These are phyloP conservation scores for Rhizopus sp. DNA, from an alignment of 371 early-diverging fungal species.

Conservation along the genomic window DNA sequence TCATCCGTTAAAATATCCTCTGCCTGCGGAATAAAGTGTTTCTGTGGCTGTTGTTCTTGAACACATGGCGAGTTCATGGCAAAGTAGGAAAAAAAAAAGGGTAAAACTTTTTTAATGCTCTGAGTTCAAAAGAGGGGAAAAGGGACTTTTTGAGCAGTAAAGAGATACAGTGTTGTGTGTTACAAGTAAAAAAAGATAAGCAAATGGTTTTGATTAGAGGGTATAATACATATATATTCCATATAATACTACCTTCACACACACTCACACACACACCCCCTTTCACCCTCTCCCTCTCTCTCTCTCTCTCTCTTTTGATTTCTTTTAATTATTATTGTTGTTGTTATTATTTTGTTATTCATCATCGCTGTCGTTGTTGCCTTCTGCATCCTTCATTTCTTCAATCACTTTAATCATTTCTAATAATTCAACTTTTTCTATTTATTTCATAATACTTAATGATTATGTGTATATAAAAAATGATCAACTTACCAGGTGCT, in stretches of 20 bases:
- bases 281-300: no score
- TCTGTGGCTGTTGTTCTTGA: constrained; percentile 1
- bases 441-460: not conserved
- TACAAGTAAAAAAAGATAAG: not conserved
- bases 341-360: not conserved
- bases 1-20: constrained; percentile 53
- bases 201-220: no score
- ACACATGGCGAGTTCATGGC: not conserved
- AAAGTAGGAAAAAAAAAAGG: not conserved
- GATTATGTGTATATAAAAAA: not conserved
- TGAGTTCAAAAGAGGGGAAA: not conserved
- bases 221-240: no score
- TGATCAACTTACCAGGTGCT: constrained; percentile 19
- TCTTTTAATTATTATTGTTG: not conserved
- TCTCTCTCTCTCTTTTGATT: no score
- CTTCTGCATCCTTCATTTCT: not conserved
- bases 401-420: constrained; percentile 1
- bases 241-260: no score
- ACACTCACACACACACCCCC: no score
- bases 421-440: constrained; percentile 1
- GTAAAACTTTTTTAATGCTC: not conserved
- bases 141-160: not conserved
- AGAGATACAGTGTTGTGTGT: not conserved
- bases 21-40: constrained; percentile 34
- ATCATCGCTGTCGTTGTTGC: not conserved